These are phyloP conservation scores for Lentinus brumalis DNA, from an alignment of 768 basidiomycete genomes.

Conservation along the genomic window DNA sequence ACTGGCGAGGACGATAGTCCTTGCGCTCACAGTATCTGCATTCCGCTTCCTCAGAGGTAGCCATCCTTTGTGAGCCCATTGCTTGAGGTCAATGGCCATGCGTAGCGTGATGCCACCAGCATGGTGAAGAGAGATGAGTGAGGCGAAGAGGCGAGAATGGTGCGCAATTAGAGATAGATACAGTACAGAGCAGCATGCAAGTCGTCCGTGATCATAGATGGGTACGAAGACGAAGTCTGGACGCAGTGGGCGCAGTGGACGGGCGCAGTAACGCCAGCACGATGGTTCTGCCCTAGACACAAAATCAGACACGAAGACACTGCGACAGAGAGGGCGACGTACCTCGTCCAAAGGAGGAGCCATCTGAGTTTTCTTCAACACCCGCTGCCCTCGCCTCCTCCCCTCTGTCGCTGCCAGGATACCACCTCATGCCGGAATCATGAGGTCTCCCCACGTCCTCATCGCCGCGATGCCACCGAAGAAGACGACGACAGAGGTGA, in stretches of 20 bases:
- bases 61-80: too few relatives aligned
- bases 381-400: background rate
- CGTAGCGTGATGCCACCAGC: too few relatives aligned
- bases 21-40: too few relatives aligned
- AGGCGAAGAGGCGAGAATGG: background rate
- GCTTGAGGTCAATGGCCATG: too few relatives aligned
- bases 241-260: background rate
- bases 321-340: background rate
- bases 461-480: slow-evolving; percentile 68
- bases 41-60: too few relatives aligned
- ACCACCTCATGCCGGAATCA: slow-evolving; percentile 60
- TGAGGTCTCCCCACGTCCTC: slow-evolving; percentile 76
- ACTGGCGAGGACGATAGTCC: too few relatives aligned
- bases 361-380: background rate
- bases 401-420: background rate
- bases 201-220: background rate
- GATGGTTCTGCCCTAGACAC: background rate
- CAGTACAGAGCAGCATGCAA: background rate
- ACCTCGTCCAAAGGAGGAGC: background rate
- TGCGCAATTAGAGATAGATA: background rate
- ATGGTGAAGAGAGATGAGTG: background rate
- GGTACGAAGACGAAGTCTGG: background rate
- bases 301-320: background rate
- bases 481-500: slow-evolving; percentile 67
- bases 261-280: background rate